phyloP scores from a whole-genome alignment of 495 filamentous ascomycete genomes.

The Lophium mytilinum region DNA sequence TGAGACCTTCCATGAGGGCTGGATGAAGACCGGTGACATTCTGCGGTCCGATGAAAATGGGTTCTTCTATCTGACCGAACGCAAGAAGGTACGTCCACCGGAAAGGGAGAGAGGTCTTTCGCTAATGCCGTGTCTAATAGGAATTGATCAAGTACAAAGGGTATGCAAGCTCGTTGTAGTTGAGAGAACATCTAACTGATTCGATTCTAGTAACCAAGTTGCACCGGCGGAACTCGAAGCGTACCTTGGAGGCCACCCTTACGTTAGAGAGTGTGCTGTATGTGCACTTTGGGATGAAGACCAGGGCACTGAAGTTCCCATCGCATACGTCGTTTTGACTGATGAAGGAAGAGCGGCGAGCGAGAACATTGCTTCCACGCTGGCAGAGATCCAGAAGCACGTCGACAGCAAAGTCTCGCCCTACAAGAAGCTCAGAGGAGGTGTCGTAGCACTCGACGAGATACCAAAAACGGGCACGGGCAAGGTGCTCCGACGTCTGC shows the following conservation, averaged over 20 bases:
- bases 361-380: not conserved
- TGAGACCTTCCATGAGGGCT: slow-evolving; percentile 6
- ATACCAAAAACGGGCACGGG: slow-evolving; percentile 6
- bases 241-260: slow-evolving; percentile 30
- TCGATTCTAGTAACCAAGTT: slow-evolving; percentile 28
- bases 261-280: slow-evolving; percentile 37
- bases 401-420: slow-evolving; percentile 4
- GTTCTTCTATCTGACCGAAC: slow-evolving; percentile 32
- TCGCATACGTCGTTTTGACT: slow-evolving; percentile 5
- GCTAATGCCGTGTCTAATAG: no score
- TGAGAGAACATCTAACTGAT: not conserved
- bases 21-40: slow-evolving; percentile 30
- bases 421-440: slow-evolving; percentile 13
- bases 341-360: slow-evolving; percentile 8
- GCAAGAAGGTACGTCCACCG: slow-evolving; percentile 22
- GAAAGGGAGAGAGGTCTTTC: no score
- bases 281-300: slow-evolving; percentile 19
- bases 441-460: not conserved
- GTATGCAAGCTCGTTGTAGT: not conserved
- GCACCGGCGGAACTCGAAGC: slow-evolving; percentile 41
- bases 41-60: slow-evolving; percentile 25
- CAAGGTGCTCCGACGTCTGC: slow-evolving; percentile 3
- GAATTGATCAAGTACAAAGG: slow-evolving; percentile 39
- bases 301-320: slow-evolving; percentile 8
- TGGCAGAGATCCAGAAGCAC: slow-evolving; percentile 7